Conservation (phyloP, 805 yeast species). For the Kodamaea kaohsiungensis region DNA sequence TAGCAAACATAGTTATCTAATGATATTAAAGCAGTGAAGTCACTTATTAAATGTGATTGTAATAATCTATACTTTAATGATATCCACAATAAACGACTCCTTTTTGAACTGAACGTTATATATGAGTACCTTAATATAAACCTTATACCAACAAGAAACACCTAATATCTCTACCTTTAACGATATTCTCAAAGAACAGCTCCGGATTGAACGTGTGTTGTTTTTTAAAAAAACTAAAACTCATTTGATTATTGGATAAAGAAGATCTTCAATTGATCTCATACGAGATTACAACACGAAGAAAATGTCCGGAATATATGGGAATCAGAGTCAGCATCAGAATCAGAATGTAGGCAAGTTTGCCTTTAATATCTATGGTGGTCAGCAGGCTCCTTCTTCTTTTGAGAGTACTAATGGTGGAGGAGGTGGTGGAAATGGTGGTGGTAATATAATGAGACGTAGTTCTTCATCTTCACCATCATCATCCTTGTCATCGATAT, state of each 20-base stretch:
- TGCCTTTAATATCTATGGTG: conserved; percentile 62
- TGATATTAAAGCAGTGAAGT: no score
- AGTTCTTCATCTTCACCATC: conserved; percentile 16
- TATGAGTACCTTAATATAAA: no score
- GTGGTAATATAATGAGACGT: neutral
- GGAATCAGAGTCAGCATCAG: neutral
- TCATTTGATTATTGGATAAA: neutral
- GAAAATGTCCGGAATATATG: conserved; percentile 2
- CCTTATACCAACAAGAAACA: no score
- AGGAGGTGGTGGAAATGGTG: no score
- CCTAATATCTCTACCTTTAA: no score
- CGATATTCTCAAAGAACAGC: no score
- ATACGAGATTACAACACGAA: neutral
- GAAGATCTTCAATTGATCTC: neutral
- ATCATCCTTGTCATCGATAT: conserved; percentile 15
- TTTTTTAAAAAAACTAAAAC: no score
- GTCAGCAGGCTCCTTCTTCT: conserved; percentile 15
- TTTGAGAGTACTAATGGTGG: conserved; percentile 12
- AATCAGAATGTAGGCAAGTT: conserved; percentile 43
- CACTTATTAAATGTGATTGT: no score
- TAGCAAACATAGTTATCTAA: neutral
- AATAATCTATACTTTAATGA: no score
- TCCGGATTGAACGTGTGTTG: neutral
- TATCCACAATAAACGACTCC: no score
- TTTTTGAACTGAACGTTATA: no score